Evolutionary conservation across 192 early-diverging fungal species (phyloP).

Genomic region (Coemansia sp.): DNA sequence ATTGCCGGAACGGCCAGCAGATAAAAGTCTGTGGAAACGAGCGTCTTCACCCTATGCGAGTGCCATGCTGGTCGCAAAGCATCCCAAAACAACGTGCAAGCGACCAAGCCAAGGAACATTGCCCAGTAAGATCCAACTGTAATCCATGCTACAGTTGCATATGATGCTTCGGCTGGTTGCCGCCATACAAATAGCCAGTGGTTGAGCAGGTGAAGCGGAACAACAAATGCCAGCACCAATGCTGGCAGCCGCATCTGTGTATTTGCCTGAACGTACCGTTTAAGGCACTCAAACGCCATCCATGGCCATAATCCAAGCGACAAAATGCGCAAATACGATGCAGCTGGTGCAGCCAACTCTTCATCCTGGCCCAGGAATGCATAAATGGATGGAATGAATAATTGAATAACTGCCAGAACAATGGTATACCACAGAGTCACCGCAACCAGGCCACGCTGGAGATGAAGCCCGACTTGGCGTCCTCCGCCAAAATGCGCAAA

Average conservation of each 20-base stretch:
- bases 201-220: slow-evolving; percentile 55
- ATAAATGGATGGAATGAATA: slow-evolving; percentile 66
- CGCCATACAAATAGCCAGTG: slow-evolving; percentile 82
- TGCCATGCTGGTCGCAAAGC: slow-evolving; percentile 63
- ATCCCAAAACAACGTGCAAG: slow-evolving; percentile 62
- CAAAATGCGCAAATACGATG: slow-evolving; percentile 64
- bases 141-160: slow-evolving; percentile 80
- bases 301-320: slow-evolving; percentile 78
- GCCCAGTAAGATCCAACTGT: slow-evolving; percentile 74
- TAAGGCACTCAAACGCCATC: slow-evolving; percentile 84
- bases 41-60: slow-evolving; percentile 47
- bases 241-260: slow-evolving; percentile 73
- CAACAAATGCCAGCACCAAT: slow-evolving; percentile 22
- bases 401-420: slow-evolving; percentile 70
- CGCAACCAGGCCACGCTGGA: slow-evolving; percentile 80
- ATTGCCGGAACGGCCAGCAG: slow-evolving; percentile 72
- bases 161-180: slow-evolving; percentile 59
- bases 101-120: slow-evolving; percentile 62
- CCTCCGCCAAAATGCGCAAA: slow-evolving; percentile 63
- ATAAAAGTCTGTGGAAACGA: slow-evolving; percentile 39
- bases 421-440: slow-evolving; percentile 62
- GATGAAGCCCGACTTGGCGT: slow-evolving; percentile 62
- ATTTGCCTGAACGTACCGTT: slow-evolving; percentile 83
- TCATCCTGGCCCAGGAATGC: slow-evolving; percentile 69
- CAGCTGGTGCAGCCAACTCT: slow-evolving; percentile 67